phyloP scores from a whole-genome alignment of 805 yeast genomes.

The Scheffersomyces lignosus region DNA sequence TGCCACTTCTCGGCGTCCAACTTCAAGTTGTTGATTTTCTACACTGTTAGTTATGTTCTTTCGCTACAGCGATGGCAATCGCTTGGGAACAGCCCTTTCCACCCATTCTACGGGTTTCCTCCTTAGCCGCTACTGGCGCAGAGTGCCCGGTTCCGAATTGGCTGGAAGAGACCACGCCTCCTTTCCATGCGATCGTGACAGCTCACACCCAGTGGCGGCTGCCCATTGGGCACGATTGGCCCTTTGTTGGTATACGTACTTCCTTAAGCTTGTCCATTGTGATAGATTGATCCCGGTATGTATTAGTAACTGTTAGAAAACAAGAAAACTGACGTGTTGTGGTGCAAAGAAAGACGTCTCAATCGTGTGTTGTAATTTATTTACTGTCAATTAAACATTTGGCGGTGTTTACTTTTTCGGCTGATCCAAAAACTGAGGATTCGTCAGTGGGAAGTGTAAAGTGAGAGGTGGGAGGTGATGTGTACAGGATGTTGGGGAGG shows the following conservation, averaged over 20 bases:
- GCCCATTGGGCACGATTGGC: neutral
- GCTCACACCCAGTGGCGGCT: neutral
- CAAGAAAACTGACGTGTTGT: too few relatives aligned
- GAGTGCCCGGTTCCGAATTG: too few relatives aligned
- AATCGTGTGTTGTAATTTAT: too few relatives aligned
- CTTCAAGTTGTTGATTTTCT: conserved; percentile 88
- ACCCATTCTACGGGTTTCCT: neutral
- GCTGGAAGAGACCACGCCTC: too few relatives aligned
- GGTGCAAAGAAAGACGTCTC: too few relatives aligned
- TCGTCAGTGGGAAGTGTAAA: too few relatives aligned
- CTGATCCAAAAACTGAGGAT: too few relatives aligned
- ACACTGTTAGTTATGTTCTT: conserved; percentile 4
- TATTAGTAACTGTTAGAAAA: conserved; percentile 1
- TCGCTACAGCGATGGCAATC: neutral
- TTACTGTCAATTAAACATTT: too few relatives aligned
- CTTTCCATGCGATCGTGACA: neutral
- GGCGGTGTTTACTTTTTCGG: too few relatives aligned
- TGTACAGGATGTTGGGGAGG: too few relatives aligned
- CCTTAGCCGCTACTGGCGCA: too few relatives aligned
- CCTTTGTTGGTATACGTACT: conserved; percentile 47
- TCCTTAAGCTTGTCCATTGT: conserved; percentile 63
- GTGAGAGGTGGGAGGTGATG: too few relatives aligned
- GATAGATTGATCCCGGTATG: conserved; percentile 7
- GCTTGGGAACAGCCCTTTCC: neutral
- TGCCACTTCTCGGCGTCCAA: conserved; percentile 97